Base-by-base conservation (phyloP, 441 rosid species). In the Croton setiger region DNA sequence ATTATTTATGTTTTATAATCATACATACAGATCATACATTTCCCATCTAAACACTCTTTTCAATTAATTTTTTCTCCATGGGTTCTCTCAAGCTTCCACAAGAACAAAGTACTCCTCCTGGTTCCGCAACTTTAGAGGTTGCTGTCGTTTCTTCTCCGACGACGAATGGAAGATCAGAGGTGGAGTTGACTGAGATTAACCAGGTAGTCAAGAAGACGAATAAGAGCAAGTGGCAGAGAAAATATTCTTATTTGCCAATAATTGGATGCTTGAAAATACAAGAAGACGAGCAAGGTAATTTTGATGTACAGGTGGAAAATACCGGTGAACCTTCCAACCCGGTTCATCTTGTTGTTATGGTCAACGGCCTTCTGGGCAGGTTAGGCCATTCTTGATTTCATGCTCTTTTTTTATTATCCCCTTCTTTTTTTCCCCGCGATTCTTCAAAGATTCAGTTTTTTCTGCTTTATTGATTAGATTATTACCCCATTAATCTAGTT, bases 321-420 rank as follows among this genome's bases (percentile, higher is more conserved):
- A 72, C 71, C 18, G 81, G 85, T 13, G 82, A 83, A 74, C 79
- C 45, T 27, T 13, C 80, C 8, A 47, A 53, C 68, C 92, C 92
- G 4, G 60, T 82, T 76, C 98, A 93, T 74, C 84, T 93, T 5
- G 88, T 93, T 70, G 72, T 90, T 54, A 89, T 82, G 97, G 93
- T 89, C 74, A 90, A 90, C 66, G 98, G 98, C 73, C 79, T 93
- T 37, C 77, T 86, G 44, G 98, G 98, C 80, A 91, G 94, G 97
- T 92, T 52, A 36, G 6, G 36, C 74, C 5, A 60, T 17, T 45
- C 11, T 1, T 18, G 17, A 48, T 48, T 48, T 48, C 17, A 5
- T 48, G 52, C 52, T 48, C 3, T 1, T 48, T 58, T 23, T 2
- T 48, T 2, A 43, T 64, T 4, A 9, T 7, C 7, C n/a, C 0